Conservation (phyloP, 2,329 filamentous ascomycete genomes). For the Botrytis byssoidea region DNA sequence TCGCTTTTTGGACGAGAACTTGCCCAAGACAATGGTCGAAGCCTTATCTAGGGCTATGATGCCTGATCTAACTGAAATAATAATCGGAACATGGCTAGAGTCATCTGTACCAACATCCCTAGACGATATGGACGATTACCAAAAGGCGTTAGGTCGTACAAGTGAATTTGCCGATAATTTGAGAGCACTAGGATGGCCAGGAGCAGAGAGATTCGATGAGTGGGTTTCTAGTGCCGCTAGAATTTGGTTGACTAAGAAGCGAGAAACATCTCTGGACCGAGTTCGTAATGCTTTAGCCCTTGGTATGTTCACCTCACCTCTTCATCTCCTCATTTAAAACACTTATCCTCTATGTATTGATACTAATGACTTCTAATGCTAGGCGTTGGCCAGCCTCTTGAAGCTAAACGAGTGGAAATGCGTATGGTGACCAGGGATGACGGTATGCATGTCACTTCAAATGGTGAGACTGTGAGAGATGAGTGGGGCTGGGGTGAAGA, state of each 20-base stretch:
- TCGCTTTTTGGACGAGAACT: conserved; percentile 49
- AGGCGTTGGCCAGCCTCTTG: conserved; percentile 64
- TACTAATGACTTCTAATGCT: conserved; percentile 24
- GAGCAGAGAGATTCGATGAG: conserved; percentile 62
- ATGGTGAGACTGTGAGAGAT: conserved; percentile 50
- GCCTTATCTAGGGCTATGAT: conserved; percentile 69
- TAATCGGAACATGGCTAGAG: conserved; percentile 74
- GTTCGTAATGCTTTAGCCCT: conserved; percentile 67
- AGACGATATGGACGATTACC: conserved; percentile 67
- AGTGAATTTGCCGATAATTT: conserved; percentile 63
- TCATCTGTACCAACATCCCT: conserved; percentile 73
- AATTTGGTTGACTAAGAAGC: conserved; percentile 82
- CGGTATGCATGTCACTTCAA: conserved; percentile 62
- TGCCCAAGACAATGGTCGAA: conserved; percentile 55
- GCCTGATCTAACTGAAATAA: conserved; percentile 62
- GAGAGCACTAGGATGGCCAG: conserved; percentile 60
- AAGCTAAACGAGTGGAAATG: conserved; percentile 82
- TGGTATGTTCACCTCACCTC: conserved; percentile 25
- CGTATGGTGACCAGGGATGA: conserved; percentile 69
- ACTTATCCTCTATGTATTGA: background rate
- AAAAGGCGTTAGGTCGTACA: conserved; percentile 65
- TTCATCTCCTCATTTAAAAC: too few species aligned
- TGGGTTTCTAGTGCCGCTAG: conserved; percentile 81
- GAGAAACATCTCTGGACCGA: conserved; percentile 73
- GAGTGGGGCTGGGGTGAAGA: conserved; percentile 75